Evolutionary conservation across 2,329 filamentous ascomycete genomes (phyloP), one percentile per base, ranked within the genome.

Genomic region (Didymella lethalis): DNA sequence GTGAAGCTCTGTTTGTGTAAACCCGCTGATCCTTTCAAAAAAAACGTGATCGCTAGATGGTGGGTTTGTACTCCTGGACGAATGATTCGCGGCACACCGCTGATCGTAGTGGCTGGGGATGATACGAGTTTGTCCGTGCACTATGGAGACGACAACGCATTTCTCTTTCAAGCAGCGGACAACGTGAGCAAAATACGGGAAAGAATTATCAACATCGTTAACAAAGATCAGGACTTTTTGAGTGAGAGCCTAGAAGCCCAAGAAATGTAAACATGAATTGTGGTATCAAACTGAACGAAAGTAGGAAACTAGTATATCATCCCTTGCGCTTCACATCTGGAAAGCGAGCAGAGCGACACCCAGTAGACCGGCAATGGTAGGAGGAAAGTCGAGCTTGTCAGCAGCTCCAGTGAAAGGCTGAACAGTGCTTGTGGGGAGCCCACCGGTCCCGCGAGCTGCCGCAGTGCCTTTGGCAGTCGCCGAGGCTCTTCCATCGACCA

Each of bases 401-500:
- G 47, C 59, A 31, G 51, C 63, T 20, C 68, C 68, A 7, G 56
- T 64, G 23, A 68, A 68, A 0, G 66, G 66, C 34, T 59, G 48
- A 5, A 57, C 26, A 12, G 64, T 67, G 40, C 47, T 65, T 49
- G 48, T 53, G 6, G 56, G 25, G 18, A 65, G 26, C 11, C 66
- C 62, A 16, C 64, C 68, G n/a, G 64, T 68, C 28, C 61, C 68
- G 28, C 64, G 66, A 16, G 59, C 57, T 11, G 61, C 40, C 11
- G 61, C 62, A 1, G 56, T 63, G 2, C 55, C 67, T 14, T 62
- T 57, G 11, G 61, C 59, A 25, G 49, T 60, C 12, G 54, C 43
- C 28, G 36, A 63, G 34, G 67, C 66, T 43, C 57, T 65, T n/a
- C 73, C 73, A 61, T 74, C 72, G 1, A 77, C 74, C 12, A 63